Evolutionary conservation across 495 filamentous ascomycete species (phyloP).

Genomic region (Daldinia vernicosa): DNA sequence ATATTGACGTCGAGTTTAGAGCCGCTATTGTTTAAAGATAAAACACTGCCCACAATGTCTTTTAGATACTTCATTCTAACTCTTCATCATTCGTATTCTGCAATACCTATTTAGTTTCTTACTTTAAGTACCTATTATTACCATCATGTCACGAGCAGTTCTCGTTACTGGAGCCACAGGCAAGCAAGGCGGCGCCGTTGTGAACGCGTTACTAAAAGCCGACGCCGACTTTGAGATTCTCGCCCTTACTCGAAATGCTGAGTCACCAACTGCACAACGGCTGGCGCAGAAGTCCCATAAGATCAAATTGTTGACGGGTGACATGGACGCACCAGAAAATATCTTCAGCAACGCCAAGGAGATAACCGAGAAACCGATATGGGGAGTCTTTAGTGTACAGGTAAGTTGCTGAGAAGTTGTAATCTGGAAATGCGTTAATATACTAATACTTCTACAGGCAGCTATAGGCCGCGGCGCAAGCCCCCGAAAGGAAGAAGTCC

Average conservation of each 20-base stretch:
- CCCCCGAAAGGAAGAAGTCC: constrained; percentile 56
- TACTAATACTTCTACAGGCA: constrained; percentile 19
- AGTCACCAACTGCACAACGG: constrained; percentile 58
- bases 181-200: constrained; percentile 70
- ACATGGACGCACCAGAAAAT: constrained; percentile 57
- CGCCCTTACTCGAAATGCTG: constrained; percentile 67
- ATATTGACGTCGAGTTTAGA: constrained; percentile 21
- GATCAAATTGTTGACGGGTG: constrained; percentile 62
- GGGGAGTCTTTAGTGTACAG: constrained; percentile 62
- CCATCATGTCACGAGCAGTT: constrained; percentile 50
- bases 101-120: neutral
- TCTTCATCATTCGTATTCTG: neutral
- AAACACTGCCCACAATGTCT: neutral
- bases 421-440: constrained; percentile 37
- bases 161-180: constrained; percentile 73
- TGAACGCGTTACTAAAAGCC: constrained; percentile 60
- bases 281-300: constrained; percentile 57
- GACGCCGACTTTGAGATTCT: constrained; percentile 64
- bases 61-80: neutral
- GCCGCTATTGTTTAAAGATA: neutral
- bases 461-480: constrained; percentile 49
- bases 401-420: constrained; percentile 29
- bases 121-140: neutral
- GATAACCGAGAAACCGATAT: constrained; percentile 50
- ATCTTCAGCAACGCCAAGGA: constrained; percentile 60